A percentile compares a stretch with the other conserved stretches of the same genome.
Conservation (phyloP, 257 asterid species). For the Nyctanthes arbortristis region DNA sequence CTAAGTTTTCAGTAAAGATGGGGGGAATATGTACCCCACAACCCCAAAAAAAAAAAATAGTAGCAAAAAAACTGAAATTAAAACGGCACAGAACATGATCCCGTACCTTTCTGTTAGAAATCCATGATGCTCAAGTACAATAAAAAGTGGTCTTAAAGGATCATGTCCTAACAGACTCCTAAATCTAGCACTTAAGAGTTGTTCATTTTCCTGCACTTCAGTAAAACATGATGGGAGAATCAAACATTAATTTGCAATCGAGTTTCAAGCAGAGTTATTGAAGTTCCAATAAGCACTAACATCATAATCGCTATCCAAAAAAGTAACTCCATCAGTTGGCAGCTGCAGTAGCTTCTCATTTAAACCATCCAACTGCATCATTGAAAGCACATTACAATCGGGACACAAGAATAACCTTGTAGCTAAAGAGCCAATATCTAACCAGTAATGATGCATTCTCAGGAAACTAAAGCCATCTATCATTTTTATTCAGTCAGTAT, state of each 20-base stretch:
- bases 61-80: constrained; percentile 6
- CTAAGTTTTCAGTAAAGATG: not conserved
- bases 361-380: constrained; percentile 74
- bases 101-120: constrained; percentile 73
- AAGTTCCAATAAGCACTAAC: constrained; percentile 23
- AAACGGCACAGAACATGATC: constrained; percentile 1
- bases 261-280: constrained; percentile 3
- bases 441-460: not conserved
- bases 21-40: no score
- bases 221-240: constrained; percentile 16
- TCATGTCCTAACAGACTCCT: constrained; percentile 39
- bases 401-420: constrained; percentile 13
- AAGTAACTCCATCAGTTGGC: constrained; percentile 34
- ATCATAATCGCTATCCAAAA: constrained; percentile 30
- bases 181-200: constrained; percentile 28
- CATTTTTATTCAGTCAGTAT: not conserved
- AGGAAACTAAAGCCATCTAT: not conserved
- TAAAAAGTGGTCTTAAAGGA: constrained; percentile 70
- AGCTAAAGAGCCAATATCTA: constrained; percentile 2
- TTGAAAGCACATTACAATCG: constrained; percentile 27
- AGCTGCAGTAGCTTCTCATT: constrained; percentile 66
- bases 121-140: constrained; percentile 52
- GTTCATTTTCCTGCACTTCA: constrained; percentile 42
- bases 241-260: constrained; percentile 11
- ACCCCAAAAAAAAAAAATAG: constrained; percentile 12